Conservation (phyloP, 352 stramenopile species). For the Blastocystis sp. region DNA sequence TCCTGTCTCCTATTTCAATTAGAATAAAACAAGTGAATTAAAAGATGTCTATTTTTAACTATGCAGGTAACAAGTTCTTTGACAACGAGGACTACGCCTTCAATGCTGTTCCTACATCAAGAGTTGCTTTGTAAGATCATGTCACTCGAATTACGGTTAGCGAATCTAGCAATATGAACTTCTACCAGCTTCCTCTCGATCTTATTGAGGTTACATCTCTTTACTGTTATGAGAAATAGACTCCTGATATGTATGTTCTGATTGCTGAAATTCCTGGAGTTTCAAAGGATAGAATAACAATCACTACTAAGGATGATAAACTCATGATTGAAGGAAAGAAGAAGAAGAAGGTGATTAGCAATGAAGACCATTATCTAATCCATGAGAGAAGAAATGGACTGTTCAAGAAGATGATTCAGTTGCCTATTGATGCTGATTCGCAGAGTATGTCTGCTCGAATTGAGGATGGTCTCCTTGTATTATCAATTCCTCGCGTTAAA, state of each 20-base stretch:
- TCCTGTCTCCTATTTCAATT: not conserved
- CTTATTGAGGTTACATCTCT: constrained; percentile 9
- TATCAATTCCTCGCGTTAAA: constrained; percentile 13
- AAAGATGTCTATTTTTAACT: constrained; percentile 37
- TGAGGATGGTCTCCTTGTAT: constrained; percentile 47
- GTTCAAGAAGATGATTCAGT: constrained; percentile 57
- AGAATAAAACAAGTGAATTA: not conserved
- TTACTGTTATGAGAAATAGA: not conserved
- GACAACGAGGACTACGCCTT: constrained; percentile 53
- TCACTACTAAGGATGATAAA: constrained; percentile 31
- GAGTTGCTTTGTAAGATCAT: not conserved
- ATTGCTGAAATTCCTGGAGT: constrained; percentile 56
- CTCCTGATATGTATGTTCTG: constrained; percentile 34
- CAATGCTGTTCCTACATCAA: constrained; percentile 16
- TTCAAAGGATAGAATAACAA: constrained; percentile 4
- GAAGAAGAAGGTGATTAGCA: constrained; percentile 55
- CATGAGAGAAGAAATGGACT: constrained; percentile 31
- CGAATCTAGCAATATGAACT: not conserved
- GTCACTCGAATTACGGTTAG: not conserved
- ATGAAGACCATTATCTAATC: constrained; percentile 40
- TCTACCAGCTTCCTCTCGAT: constrained; percentile 31
- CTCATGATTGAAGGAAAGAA: constrained; percentile 54
- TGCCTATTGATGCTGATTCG: constrained; percentile 24
- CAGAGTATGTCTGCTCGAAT: constrained; percentile 48
- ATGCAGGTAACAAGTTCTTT: constrained; percentile 40